Base-by-base conservation (phyloP, 352 stramenopile genomes). In the Phytophthora constricta region DNA sequence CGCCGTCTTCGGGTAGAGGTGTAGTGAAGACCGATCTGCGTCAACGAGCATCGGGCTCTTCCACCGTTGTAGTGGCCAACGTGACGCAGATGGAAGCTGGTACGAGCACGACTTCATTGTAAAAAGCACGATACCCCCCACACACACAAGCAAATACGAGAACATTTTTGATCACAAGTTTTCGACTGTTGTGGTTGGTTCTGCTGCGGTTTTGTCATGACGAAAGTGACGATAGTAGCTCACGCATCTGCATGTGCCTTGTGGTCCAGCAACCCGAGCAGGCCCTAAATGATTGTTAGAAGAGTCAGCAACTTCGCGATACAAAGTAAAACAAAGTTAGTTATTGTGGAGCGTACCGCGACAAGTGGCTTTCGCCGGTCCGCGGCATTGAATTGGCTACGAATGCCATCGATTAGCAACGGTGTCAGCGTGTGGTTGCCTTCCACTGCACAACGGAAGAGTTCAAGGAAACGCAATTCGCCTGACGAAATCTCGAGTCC, bases 381-480 rank as follows among this genome's bases (percentile, higher is more conserved):
- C 11, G 76, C 57, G 0, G 47, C 10, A 16, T 42, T 74, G 34
- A 92, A 73, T 47, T 76, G 57, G 5, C 51, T 50, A 5, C 54
- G 51, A 28, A 92, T 88, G 3, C 79, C 80, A 7, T 87, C 60
- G 0, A 71, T 70, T 13, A 92, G 79, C 20, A 92, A 70, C 4
- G 76, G 78, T 41, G 84, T 91, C 23, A 95, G 70, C 14, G 87
- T 75, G 28, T 87, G 76, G 42, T 93, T 68, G 9, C 79, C 70
- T 48, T 95, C 81, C 16, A 92, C 72, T n/a, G 90, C 77, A 19
- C 84, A 90, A 9, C 80, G 76, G 47, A 93, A 76, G 2, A 92
- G 54, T 26, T 91, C 81, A 22, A 95, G 72, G 22, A 93, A 87
- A 42, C 81, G 82, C 14, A 91, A 63, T 41, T 93, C 84, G 14